Base-by-base conservation (phyloP, 139 green algal species). In the Coccomyxa sp. region DNA sequence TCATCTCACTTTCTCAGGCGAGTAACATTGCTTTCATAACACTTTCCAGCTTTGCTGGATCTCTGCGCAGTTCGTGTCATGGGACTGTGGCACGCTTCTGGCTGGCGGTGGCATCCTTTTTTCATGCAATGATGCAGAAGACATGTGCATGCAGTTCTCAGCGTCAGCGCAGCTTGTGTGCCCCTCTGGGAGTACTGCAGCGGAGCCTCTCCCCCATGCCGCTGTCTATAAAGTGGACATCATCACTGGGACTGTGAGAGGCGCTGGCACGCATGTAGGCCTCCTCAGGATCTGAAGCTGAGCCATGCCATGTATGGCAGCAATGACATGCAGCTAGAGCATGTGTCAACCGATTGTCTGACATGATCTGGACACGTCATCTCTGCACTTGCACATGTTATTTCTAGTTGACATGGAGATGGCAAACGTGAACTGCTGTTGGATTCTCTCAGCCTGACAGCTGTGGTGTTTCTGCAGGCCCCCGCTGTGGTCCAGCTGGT, bases 201-300 rank as follows among this genome's bases (percentile, higher is more conserved):
- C 63, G 10, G 63, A 71, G 63, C 18, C 18, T 1, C 21, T 25
- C 1, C 63, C 63, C 21, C 4, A 71, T 28, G 63, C 63, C 3
- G 23, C 51, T 4, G 51, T 58, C 13, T 92, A 92, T 58, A 66
- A 76, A 25, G 81, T 92, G 1, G 81, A 85, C 31, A 82, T 98
- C 38, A 83, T 92, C 0, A 98, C 95, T 4, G 95, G 94, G n/a
- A 93, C 95, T 38, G 85, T 96, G 51, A 86, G 95, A 9, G 95
- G 95, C 0, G 94, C 95, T 27, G 95, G 95, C 45, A 96, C 90
- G 13, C 51, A 85, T 4, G 80, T 84, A 27, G 14, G 77, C 76
- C 3, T 51, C 38, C 27, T 77, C 31, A n/a, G 38, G 59, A 16
- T 60, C 66, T 80, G 32, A 14, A 51, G 15, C 74, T 28, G 15